Evolutionary conservation across 2,329 filamentous ascomycete genomes (phyloP).

Genomic region (Scedosporium minutisporum): DNA sequence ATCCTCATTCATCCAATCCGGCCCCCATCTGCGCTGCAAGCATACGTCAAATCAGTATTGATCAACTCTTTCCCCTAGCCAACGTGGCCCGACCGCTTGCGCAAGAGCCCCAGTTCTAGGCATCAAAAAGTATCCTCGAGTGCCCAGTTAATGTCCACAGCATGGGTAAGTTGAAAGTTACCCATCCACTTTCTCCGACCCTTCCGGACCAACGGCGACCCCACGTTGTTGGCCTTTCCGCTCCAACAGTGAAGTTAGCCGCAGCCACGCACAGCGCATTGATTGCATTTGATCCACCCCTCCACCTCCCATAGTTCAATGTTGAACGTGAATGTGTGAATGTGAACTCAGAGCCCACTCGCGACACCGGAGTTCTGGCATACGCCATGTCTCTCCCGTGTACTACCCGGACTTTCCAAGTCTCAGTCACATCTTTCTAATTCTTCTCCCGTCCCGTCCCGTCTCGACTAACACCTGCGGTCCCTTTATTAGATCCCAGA

Average conservation of each 20-base stretch:
- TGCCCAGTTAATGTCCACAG: background rate
- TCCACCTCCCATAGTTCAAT: too few species aligned
- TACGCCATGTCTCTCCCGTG: background rate
- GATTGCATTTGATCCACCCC: too few species aligned
- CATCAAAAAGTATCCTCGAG: background rate
- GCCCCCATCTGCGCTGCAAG: background rate
- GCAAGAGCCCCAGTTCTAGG: background rate
- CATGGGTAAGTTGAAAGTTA: background rate
- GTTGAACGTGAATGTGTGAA: too few species aligned
- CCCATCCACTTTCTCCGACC: background rate
- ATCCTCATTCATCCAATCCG: background rate
- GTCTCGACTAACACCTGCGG: background rate
- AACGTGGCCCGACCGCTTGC: background rate
- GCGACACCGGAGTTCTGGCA: background rate
- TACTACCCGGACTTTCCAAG: background rate
- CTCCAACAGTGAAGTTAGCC: background rate
- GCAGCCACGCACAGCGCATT: background rate
- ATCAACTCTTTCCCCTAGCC: background rate
- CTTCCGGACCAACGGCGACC: background rate
- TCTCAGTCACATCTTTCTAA: background rate
- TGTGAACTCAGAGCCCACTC: too few species aligned
- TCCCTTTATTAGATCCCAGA: constrained; percentile 1
- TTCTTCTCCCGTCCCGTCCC: background rate
- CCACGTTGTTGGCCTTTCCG: background rate
- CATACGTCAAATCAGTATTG: background rate